A percentile compares a stretch with the other conserved stretches of the same genome.
Conservation (phyloP, 148 eudicot genomes). For the Fagopyrum homotropicum region DNA sequence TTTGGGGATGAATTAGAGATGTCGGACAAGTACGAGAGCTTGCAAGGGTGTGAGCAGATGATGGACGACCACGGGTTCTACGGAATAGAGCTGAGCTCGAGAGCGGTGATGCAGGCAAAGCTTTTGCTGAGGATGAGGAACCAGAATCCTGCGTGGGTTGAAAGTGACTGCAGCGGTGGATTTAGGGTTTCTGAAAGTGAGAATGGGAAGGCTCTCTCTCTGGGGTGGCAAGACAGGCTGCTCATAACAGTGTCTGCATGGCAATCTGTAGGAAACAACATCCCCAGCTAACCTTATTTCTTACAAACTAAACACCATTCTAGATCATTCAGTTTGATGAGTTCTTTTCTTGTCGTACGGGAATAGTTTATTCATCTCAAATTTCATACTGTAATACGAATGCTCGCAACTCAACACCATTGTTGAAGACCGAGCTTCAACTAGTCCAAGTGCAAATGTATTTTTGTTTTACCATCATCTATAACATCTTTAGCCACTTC, state of each 20-base stretch:
- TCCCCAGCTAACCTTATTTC: too few species aligned
- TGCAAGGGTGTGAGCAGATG: conserved; percentile 50
- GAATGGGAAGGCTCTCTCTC: conserved; percentile 41
- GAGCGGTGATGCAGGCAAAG: conserved; percentile 56
- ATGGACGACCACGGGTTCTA: conserved; percentile 56
- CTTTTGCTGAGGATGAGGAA: conserved; percentile 54
- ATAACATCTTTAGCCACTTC: too few species aligned
- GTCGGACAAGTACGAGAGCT: conserved; percentile 33
- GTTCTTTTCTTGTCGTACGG: neutral
- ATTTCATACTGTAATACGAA: neutral
- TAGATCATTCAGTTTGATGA: neutral
- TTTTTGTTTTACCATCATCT: too few species aligned
- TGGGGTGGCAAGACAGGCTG: conserved; percentile 68
- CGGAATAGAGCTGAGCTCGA: conserved; percentile 50
- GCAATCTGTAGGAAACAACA: conserved; percentile 14
- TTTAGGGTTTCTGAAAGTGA: conserved; percentile 49
- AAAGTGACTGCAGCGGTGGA: conserved; percentile 43
- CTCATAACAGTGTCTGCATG: conserved; percentile 60
- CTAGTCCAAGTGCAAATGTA: too few species aligned
- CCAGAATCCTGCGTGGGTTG: conserved; percentile 29
- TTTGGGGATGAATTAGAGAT: conserved; percentile 18
- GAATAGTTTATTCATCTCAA: neutral
- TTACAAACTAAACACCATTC: neutral
- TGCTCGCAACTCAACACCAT: neutral
- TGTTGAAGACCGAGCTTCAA: too few species aligned